phyloP scores from a whole-genome alignment of 1,284 basidiomycete genomes.

The Veloporphyrellus conicus region DNA sequence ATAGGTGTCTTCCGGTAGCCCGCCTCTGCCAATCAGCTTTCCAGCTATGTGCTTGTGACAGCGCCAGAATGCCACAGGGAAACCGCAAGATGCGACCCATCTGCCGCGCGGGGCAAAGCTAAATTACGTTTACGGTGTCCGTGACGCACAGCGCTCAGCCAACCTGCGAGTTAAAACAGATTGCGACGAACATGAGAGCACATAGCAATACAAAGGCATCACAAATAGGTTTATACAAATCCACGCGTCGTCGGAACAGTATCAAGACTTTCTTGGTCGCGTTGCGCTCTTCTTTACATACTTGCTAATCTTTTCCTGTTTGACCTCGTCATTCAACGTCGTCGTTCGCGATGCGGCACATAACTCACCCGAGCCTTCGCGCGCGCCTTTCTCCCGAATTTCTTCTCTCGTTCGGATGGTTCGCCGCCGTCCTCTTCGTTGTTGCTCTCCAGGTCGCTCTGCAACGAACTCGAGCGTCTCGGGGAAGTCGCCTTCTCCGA shows the following conservation, averaged over 20 bases:
- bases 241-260: neutral
- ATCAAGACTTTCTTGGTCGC: conserved; percentile 27
- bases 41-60: too few species aligned
- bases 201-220: conserved; percentile 11
- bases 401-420: conserved; percentile 29
- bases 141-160: neutral
- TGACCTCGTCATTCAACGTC: neutral
- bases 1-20: too few species aligned
- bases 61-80: too few species aligned
- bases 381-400: conserved; percentile 40
- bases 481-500: conserved; percentile 31
- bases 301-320: conserved; percentile 32
- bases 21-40: too few species aligned
- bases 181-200: neutral
- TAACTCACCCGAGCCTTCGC: conserved; percentile 42
- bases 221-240: conserved; percentile 9
- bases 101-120: too few species aligned
- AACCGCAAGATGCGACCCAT: too few species aligned
- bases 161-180: neutral
- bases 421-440: conserved; percentile 32
- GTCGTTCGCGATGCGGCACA: neutral
- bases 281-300: conserved; percentile 21
- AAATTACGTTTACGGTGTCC: too few species aligned
- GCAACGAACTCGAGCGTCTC: conserved; percentile 25
- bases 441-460: conserved; percentile 28